Base-by-base conservation (phyloP, 108 stramenopile genomes). In the Seminavis robusta region DNA sequence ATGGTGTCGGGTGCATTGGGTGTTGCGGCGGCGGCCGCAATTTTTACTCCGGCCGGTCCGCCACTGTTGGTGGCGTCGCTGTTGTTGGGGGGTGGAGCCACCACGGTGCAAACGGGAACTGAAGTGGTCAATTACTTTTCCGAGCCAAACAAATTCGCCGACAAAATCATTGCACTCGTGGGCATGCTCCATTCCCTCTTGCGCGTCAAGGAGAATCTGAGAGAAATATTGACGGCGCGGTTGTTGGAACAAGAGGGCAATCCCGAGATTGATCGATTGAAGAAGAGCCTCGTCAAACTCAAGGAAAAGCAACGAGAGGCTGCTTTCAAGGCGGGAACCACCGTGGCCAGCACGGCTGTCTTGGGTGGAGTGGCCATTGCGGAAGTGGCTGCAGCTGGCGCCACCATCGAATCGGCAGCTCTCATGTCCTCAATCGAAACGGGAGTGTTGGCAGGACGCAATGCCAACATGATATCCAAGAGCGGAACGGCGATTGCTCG, bases 41-140 rank as follows among this genome's bases (percentile, higher is more conserved):
- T 88, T 56, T 73, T 80, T 26, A 78, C 85, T 0, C 80, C 85
- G 1, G 81, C 59, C 16, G 86, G 86, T 23, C 74, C 83, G 9
- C 86, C 86, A 7, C 49, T 88, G 4, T 53, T 88, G 11, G 61
- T 88, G 44, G 82, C 86, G 1, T 78, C 79, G 5, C 41, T 88
- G 13, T 46, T 88, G n/a, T 81, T 88, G 62, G 80, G 86, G 3
- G 76, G 79, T 13, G 64, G 65, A n/a, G 79, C 86, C 1, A 76
- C 79, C 1, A 77, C 77, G 9, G 81, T 57, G 7, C 65, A 69
- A 37, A 79, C 82, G 13, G 79, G 79, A 21, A 71, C 62, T 42
- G 77, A 79, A n/a, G 73, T 61, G 1, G 53, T 70, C 13, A 75
- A 69, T 51, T 84, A 81, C 51, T 81, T 59, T 29, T 72, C 75